These are phyloP conservation scores for Phallus indusiatus DNA, from an alignment of 768 basidiomycete genomes.

Conservation along the genomic window DNA sequence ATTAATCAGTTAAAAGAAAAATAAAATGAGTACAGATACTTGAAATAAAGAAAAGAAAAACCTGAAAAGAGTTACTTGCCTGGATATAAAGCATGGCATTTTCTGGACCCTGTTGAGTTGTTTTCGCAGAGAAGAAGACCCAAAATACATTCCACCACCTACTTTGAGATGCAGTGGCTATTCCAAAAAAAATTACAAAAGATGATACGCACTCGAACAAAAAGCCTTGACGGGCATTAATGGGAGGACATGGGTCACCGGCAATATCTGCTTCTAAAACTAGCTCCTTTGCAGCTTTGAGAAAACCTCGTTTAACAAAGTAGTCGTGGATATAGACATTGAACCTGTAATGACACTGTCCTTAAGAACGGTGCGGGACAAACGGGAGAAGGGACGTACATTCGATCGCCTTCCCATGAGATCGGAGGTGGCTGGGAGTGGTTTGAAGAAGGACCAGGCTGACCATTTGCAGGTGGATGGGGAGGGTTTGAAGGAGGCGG, in stretches of 20 bases:
- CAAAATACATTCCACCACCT: slow-evolving; percentile 91
- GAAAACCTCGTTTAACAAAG: slow-evolving; percentile 69
- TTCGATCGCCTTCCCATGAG: slow-evolving; percentile 81
- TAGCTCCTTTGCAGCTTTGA: slow-evolving; percentile 62
- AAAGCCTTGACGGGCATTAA: slow-evolving; percentile 75
- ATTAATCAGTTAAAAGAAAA: too few species aligned
- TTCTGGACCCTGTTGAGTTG: slow-evolving; percentile 52
- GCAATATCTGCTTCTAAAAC: slow-evolving; percentile 57
- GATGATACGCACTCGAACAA: slow-evolving; percentile 65
- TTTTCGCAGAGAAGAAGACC: slow-evolving; percentile 77
- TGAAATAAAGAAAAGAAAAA: not conserved
- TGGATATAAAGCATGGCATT: slow-evolving; percentile 66
- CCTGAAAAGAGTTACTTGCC: slow-evolving; percentile 32
- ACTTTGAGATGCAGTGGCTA: slow-evolving; percentile 9
- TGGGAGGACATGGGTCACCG: slow-evolving; percentile 57
- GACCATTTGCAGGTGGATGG: slow-evolving; percentile 4
- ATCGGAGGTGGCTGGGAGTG: slow-evolving; percentile 18
- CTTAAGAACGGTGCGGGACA: not conserved
- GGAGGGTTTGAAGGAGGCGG: slow-evolving; percentile 5
- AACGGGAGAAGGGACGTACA: slow-evolving; percentile 36
- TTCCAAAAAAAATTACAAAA: slow-evolving; percentile 8
- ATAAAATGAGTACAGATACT: not conserved
- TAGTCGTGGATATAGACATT: slow-evolving; percentile 88
- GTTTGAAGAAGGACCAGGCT: not conserved
- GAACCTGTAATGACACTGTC: slow-evolving; percentile 42